Evolutionary conservation across 208 protist genomes (phyloP), one percentile per base, ranked within the genome.

Genomic region (Trypanosomatidae sp.): DNA sequence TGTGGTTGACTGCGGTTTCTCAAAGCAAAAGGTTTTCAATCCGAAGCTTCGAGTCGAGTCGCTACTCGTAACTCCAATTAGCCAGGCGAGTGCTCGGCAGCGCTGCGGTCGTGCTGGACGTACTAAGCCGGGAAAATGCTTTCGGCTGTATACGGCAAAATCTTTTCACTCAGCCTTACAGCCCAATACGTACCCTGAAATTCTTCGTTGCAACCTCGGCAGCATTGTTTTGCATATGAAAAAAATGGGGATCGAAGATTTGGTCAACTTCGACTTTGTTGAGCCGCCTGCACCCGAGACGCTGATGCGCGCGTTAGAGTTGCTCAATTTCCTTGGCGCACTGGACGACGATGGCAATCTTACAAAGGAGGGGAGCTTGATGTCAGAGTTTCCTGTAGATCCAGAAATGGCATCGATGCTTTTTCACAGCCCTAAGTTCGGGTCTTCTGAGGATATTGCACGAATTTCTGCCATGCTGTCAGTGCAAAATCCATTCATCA

Each of bases 331-430:
- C 17, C 80, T 99, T 10, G 98, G 94, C 22, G 98, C 99, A 6
- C 87, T 99, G 6, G 97, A 99, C 71, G 98, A 99, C 49, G 98
- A 99, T 47, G 98, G 98, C 17, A 82, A 98, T 49, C 79, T 99
- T n/a, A 99, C 99, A 3, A 75, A 87, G 33, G 72, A 99, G 10
- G 98, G 98, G 10, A 77, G 86, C 56, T 75, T 93, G 36, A 99
- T 99, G 95, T 98, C 98, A 8, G 96, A 99, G 80, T 99, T 99
- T 77, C 99, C 99, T 13, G 88, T 99, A 3, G 98, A 99, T 28
- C 99, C 99, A 2, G 95, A 92, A 73, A 90, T 99, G 71, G 95
- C 96, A 7, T 98, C 99, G 68, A 98, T 99, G 89, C 85, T 99
- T 4, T 97, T 99, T 67, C 87, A 93, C 33, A 95, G 93, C 60